Base-by-base conservation (phyloP, 2,329 filamentous ascomycete species). In the Sclerotiophoma versabilis region DNA sequence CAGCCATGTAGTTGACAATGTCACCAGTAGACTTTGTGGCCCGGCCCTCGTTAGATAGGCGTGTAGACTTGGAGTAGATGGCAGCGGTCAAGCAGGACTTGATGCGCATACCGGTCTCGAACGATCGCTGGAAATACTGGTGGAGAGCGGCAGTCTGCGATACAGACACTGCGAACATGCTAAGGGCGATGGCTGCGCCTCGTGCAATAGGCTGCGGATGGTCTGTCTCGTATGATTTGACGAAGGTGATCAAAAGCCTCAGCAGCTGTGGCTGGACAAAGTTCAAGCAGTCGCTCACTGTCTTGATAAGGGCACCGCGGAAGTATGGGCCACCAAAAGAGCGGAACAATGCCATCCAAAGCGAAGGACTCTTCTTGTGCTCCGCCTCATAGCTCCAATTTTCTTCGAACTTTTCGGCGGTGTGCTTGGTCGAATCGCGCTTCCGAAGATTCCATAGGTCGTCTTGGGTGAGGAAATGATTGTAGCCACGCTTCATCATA, bases 1-100 rank as follows among this genome's bases (percentile, higher is more conserved):
- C 93, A 38, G 96, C 95, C 93, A 99, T 99, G 77, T 96, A 95
- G 73, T 99, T 99, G 73, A 99, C 95, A 69, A 99, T 98, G 69
- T 99, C 96, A 52, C 95, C 95, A 0, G 95, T 99, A 0, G 91
- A 91, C 78, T 98, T 97, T 37, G 87, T 78, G 2, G 92, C 84
- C 48, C 93, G 86, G 8, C 95, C 95, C 77, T 99, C 95, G 66
- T 96, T 98, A 5, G 93, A 98, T 15, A 99, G 81, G 60, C 86
- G 88, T 58, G 98, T 82, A 0, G 93, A 90, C 78, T 99, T 99
- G 54, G 88, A 85, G 75, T 99, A 99, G 61, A 99, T 98, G 53
- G 92, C 86, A 1, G 93, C 90, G 6, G 91, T 93, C 58, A 99
- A 78, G 3, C 92, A 89, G 33, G 92, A 90, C 79, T 97, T 98